These are phyloP conservation scores for Salix koriyanagi DNA, from an alignment of 345 rosid genomes.

Conservation along the genomic window DNA sequence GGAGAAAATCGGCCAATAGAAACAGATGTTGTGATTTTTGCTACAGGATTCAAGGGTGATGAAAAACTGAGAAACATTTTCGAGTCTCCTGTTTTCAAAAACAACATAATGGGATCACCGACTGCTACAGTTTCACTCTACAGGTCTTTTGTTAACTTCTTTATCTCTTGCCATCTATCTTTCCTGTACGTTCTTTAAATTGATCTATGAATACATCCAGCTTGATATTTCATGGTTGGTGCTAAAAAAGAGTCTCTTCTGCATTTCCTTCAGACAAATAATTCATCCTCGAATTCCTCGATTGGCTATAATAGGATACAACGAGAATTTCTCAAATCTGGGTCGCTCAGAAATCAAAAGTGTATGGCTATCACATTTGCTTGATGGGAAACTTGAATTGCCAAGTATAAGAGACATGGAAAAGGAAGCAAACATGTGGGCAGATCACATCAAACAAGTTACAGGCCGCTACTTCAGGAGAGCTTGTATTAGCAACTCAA, in stretches of 20 bases:
- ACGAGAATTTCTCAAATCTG: constrained; percentile 16
- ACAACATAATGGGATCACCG: constrained; percentile 10
- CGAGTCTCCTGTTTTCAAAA: constrained; percentile 17
- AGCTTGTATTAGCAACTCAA: constrained; percentile 19
- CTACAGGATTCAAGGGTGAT: constrained; percentile 28
- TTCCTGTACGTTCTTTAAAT: not conserved
- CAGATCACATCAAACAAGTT: constrained; percentile 17
- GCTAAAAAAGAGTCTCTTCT: not conserved
- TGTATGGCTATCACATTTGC: constrained; percentile 21
- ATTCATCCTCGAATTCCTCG: constrained; percentile 37
- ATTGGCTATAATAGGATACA: constrained; percentile 22
- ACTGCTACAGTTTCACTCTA: constrained; percentile 14
- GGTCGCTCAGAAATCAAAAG: constrained; percentile 18
- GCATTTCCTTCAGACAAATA: constrained; percentile 15
- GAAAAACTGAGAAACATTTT: constrained; percentile 24
- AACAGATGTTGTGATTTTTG: constrained; percentile 22
- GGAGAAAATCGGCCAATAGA: constrained; percentile 6
- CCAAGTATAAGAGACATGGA: constrained; percentile 30
- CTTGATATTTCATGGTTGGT: not conserved
- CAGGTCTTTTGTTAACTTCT: constrained; percentile 6
- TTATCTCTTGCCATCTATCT: not conserved
- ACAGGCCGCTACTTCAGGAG: constrained; percentile 10
- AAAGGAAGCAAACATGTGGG: constrained; percentile 26
- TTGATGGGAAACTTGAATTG: constrained; percentile 23
- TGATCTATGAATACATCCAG: not conserved